These are phyloP conservation scores for Calycina herbarum DNA, from an alignment of 2,329 filamentous ascomycete species.

Conservation along the genomic window DNA sequence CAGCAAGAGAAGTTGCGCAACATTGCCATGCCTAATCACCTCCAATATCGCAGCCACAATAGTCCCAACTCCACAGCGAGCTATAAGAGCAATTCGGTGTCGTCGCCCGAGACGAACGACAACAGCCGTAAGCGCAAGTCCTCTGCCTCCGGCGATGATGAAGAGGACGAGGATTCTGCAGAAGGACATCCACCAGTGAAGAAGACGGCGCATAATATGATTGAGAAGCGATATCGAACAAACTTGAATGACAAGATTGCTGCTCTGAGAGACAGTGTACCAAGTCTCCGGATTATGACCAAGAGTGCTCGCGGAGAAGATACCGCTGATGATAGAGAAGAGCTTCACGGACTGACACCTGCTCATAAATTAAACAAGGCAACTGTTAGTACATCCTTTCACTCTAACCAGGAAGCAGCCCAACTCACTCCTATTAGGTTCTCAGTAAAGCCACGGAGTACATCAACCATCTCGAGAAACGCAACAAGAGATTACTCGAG, in stretches of 20 bases:
- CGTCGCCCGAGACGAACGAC: constrained; percentile 60
- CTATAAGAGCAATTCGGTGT: constrained; percentile 47
- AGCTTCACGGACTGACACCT: constrained; percentile 77
- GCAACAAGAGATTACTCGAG: constrained; percentile 77
- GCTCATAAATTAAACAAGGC: constrained; percentile 97
- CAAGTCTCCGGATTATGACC: constrained; percentile 81
- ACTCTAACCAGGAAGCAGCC: neutral
- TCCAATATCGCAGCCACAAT: constrained; percentile 50
- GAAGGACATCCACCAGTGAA: constrained; percentile 64
- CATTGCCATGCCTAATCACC: constrained; percentile 64
- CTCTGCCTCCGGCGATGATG: constrained; percentile 57
- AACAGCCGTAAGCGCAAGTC: constrained; percentile 68
- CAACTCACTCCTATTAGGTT: constrained; percentile 41
- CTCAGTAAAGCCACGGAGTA: constrained; percentile 96
- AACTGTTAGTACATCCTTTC: constrained; percentile 56
- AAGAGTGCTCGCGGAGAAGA: constrained; percentile 70
- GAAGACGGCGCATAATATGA: constrained; percentile 98
- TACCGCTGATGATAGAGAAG: constrained; percentile 72
- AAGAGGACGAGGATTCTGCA: constrained; percentile 60
- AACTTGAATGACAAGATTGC: constrained; percentile 98
- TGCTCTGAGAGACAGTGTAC: constrained; percentile 86
- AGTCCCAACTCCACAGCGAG: constrained; percentile 58
- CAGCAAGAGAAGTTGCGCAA: constrained; percentile 61
- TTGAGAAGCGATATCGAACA: constrained; percentile 93
- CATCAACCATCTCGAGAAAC: constrained; percentile 88